Percentiles rank a stretch among this genome's conserved stretches.
These are phyloP conservation scores for Exidia glandulosa DNA, from an alignment of 768 basidiomycete species.

Conservation along the genomic window DNA sequence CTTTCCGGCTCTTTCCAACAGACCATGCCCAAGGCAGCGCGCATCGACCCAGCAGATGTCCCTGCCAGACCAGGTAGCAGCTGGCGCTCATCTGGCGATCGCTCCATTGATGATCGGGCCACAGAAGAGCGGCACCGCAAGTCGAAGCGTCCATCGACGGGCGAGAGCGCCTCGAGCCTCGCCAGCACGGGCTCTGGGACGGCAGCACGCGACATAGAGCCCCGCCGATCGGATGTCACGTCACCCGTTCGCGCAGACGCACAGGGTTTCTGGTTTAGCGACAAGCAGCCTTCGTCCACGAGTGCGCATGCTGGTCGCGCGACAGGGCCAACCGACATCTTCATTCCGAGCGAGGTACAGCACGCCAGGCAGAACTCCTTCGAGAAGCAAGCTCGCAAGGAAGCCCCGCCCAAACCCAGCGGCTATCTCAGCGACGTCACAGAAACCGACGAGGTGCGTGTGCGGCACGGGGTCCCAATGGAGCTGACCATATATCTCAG, in stretches of 20 bases:
- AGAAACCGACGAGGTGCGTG: not conserved
- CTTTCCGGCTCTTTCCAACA: not conserved
- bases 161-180: not conserved
- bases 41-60: not conserved
- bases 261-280: not conserved
- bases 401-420: not conserved
- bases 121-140: not conserved
- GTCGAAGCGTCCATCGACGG: not conserved
- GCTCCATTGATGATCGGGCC: not conserved
- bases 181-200: not conserved
- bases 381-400: not conserved
- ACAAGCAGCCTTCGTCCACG: not conserved
- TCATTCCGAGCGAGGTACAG: not conserved
- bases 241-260: too few species aligned
- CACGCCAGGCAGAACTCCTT: not conserved
- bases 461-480: not conserved
- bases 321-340: not conserved
- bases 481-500: not conserved
- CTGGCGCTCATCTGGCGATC: not conserved
- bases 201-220: not conserved
- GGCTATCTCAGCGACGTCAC: not conserved
- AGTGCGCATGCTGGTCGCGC: not conserved
- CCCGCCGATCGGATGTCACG: too few species aligned
- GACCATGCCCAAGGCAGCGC: not conserved
- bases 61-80: not conserved